Percentiles rank a stretch among this genome's conserved stretches.
These are phyloP conservation scores for Sporisorium scitamineum DNA, from an alignment of 1,284 basidiomycete genomes.

Conservation along the genomic window DNA sequence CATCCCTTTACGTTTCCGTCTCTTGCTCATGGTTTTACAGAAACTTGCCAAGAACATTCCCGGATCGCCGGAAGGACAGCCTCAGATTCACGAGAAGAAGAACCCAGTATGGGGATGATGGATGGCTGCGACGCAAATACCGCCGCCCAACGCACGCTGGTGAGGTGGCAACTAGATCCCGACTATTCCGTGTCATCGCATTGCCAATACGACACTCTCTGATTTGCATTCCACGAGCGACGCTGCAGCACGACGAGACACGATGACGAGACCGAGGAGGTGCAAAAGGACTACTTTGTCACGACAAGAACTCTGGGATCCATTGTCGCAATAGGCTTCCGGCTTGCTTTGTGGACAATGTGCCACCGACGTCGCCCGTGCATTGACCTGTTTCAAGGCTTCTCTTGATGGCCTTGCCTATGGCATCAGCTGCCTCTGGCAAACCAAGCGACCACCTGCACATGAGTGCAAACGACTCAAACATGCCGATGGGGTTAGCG, in stretches of 20 bases:
- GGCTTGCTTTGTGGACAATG: slow-evolving; percentile 79
- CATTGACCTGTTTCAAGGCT: slow-evolving; percentile 86
- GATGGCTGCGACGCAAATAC: not conserved
- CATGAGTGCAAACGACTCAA: slow-evolving; percentile 93
- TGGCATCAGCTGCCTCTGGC: slow-evolving; percentile 78
- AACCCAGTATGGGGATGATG: slow-evolving; percentile 76
- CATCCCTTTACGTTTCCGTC: slow-evolving; percentile 68
- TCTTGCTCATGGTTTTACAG: slow-evolving; percentile 71
- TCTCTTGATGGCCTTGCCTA: slow-evolving; percentile 87
- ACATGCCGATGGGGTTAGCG: slow-evolving; percentile 96
- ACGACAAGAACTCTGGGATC: slow-evolving; percentile 74
- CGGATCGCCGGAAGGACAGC: slow-evolving; percentile 84
- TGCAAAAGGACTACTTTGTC: slow-evolving; percentile 62
- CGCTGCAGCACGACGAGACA: not conserved
- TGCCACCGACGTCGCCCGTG: slow-evolving; percentile 88
- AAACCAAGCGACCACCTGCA: slow-evolving; percentile 92
- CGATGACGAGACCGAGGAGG: not conserved
- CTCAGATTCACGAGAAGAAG: slow-evolving; percentile 89
- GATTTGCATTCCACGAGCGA: not conserved
- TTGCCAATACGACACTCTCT: slow-evolving; percentile 11
- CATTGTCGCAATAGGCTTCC: slow-evolving; percentile 77
- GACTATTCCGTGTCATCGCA: slow-evolving; percentile 12
- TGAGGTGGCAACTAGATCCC: slow-evolving; percentile 11
- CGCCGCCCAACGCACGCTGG: not conserved
- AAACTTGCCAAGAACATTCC: slow-evolving; percentile 93